Percentiles rank a stretch among this genome's conserved stretches.
Conservation (phyloP, 176 grass and related monocot genomes). For the Elymus sibiricus region DNA sequence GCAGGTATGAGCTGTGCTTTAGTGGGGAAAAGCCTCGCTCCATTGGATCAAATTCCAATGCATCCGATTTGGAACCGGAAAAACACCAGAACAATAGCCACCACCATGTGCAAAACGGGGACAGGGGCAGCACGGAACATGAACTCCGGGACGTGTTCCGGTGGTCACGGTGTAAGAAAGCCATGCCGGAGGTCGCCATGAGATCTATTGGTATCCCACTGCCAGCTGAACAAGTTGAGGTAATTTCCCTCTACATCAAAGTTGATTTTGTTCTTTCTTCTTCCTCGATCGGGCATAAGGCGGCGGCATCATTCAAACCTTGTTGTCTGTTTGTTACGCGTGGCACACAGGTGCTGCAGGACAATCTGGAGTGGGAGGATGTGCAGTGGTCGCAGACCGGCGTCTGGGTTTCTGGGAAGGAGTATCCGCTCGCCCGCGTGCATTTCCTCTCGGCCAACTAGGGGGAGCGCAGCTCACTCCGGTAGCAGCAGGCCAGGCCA, state of each 20-base stretch:
- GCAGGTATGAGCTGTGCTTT: constrained; percentile 90
- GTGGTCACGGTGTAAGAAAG: constrained; percentile 88
- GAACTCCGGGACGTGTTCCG: constrained; percentile 74
- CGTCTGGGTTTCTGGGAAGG: constrained; percentile 83
- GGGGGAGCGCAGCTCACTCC: neutral
- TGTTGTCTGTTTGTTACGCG: neutral
- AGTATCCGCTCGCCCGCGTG: constrained; percentile 79
- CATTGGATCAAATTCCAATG: constrained; percentile 48
- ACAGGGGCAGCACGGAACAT: constrained; percentile 39
- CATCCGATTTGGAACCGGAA: constrained; percentile 35
- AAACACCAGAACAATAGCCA: constrained; percentile 61
- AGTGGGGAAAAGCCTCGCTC: constrained; percentile 57
- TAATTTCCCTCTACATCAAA: constrained; percentile 8
- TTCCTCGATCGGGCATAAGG: no score
- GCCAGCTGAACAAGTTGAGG: constrained; percentile 82
- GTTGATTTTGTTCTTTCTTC: neutral
- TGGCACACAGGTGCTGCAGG: constrained; percentile 59
- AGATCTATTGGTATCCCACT: constrained; percentile 66
- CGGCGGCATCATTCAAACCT: neutral
- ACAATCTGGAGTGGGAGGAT: constrained; percentile 95
- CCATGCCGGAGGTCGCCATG: constrained; percentile 65
- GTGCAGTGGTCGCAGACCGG: constrained; percentile 89
- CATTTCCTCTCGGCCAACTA: constrained; percentile 82
- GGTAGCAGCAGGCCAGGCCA: neutral
- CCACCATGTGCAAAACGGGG: constrained; percentile 71